Percentiles rank a stretch among this genome's conserved stretches.
Conservation (phyloP, 192 early-diverging fungal species). For the Funneliformis mosseae region DNA sequence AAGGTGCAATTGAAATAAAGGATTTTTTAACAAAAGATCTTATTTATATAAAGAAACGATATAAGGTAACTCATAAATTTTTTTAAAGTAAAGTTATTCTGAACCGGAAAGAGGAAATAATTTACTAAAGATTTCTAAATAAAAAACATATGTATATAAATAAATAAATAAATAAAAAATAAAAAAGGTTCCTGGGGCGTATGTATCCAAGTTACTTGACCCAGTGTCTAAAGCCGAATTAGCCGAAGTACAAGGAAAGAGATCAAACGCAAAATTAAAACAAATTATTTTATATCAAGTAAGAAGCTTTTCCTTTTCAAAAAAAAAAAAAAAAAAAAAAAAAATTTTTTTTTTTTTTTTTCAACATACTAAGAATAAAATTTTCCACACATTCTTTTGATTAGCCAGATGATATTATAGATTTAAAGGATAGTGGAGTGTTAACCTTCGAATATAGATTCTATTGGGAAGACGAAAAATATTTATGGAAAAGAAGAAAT, state of each 20-base stretch:
- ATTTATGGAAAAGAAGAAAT: conserved; percentile 10
- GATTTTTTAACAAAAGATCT: conserved; percentile 9
- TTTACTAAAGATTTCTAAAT: background rate
- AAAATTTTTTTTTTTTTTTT: background rate
- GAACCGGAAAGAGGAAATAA: too few species aligned
- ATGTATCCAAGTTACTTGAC: conserved; percentile 1
- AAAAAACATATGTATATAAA: too few species aligned
- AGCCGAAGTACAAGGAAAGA: conserved; percentile 22
- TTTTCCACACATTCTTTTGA: too few species aligned
- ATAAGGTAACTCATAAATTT: background rate
- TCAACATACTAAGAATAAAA: too few species aligned
- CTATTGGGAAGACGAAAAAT: conserved; percentile 18
- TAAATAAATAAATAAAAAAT: too few species aligned
- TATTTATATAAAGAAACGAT: conserved; percentile 1
- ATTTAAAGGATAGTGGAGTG: conserved; percentile 17
- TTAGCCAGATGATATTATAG: conserved; percentile 24
- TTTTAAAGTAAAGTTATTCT: background rate
- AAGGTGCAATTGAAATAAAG: conserved; percentile 11
- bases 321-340: too few species aligned
- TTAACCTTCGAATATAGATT: conserved; percentile 24
- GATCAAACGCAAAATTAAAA: conserved; percentile 5
- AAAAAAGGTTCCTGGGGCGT: background rate
- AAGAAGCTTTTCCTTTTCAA: background rate
- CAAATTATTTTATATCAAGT: conserved; percentile 21
- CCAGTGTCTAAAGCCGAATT: conserved; percentile 16